Percentiles rank a stretch among this genome's conserved stretches.
Conservation (phyloP, 2,329 filamentous ascomycete genomes). For the Penicillium sp. region DNA sequence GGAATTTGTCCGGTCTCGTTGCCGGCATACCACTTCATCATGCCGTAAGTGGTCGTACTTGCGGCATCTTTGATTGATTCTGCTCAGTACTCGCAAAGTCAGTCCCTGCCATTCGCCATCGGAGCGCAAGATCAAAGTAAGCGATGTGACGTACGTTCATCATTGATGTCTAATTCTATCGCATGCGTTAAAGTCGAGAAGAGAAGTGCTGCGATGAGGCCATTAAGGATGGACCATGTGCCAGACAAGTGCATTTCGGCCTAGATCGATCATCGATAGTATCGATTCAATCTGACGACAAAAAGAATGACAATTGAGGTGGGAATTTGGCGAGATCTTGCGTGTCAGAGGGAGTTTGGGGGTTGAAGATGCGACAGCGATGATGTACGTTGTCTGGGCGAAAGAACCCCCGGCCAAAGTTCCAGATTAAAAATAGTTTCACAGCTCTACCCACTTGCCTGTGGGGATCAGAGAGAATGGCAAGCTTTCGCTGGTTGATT, state of each 20-base stretch:
- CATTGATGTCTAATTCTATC: conserved; percentile 24
- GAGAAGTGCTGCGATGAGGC: conserved; percentile 4
- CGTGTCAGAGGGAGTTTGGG: conserved; percentile 2
- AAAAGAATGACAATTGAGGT: background rate
- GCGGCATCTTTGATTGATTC: conserved; percentile 47
- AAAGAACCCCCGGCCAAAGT: background rate
- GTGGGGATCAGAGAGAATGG: conserved; percentile 4
- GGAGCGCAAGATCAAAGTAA: background rate
- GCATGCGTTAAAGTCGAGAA: conserved; percentile 11
- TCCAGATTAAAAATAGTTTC: conserved; percentile 11
- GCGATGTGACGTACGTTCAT: conserved; percentile 18
- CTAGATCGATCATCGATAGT: conserved; percentile 6
- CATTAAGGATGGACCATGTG: conserved; percentile 10
- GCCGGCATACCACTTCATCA: conserved; percentile 53
- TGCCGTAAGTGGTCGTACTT: conserved; percentile 44
- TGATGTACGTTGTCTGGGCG: conserved; percentile 4
- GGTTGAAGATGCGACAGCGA: conserved; percentile 2
- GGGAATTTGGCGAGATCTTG: background rate
- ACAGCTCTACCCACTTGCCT: conserved; percentile 8
- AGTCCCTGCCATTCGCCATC: background rate
- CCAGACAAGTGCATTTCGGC: conserved; percentile 8
- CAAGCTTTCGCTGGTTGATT: conserved; percentile 7
- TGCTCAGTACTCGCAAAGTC: conserved; percentile 9
- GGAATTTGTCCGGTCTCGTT: conserved; percentile 49
- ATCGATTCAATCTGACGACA: background rate